Base-by-base conservation (phyloP, 2,329 filamentous ascomycete genomes). In the Beauveria varroae region DNA sequence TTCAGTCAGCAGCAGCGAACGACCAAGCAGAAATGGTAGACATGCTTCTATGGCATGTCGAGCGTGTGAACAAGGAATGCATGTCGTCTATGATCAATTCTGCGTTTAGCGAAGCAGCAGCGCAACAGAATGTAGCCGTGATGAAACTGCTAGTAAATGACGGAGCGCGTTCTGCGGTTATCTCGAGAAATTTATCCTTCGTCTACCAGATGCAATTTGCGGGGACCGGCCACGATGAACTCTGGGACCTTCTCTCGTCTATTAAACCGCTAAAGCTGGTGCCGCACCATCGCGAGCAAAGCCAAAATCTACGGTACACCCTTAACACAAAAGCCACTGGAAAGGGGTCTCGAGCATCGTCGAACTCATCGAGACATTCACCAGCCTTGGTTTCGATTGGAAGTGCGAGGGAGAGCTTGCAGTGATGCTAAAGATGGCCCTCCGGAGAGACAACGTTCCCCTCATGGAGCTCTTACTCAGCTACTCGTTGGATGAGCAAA, bases 191-290 rank as follows among this genome's bases (percentile, higher is more conserved):
- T 1, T 1, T 2, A 3, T 18, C 20, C 37, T 59, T 10, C 30
- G 1, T 1, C 3, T 20, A 34, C 12, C 41, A 20, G 57, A 20
- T 52, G 22, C 2, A 9, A 3, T 47, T 26, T n/a, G 57, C 37
- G 5, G 24, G 22, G 16, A 12, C 20, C 6, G 57, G 57, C 3
- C 37, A 51, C 40, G 57, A 59, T 40, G 57, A 44, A 16, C 8
- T 44, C 37, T 59, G 57, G 57, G 57, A 59, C 12, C 37, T 59
- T 10, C 14, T 52, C 4, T 57, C 43, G 12, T 34, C 54, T 20
- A 4, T n/a, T 46, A 43, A 16, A 4, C 54, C 43, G 7, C 20
- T 57, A n/a, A 9, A 26, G 6, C 4, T 30, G 8, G 40, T 44
- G 24, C 5, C 24, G 14, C 5, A 28, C 9, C 22, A 24, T 43